These are phyloP conservation scores for Chaetomium sp. DNA, from an alignment of 2,329 filamentous ascomycete species.

Conservation along the genomic window DNA sequence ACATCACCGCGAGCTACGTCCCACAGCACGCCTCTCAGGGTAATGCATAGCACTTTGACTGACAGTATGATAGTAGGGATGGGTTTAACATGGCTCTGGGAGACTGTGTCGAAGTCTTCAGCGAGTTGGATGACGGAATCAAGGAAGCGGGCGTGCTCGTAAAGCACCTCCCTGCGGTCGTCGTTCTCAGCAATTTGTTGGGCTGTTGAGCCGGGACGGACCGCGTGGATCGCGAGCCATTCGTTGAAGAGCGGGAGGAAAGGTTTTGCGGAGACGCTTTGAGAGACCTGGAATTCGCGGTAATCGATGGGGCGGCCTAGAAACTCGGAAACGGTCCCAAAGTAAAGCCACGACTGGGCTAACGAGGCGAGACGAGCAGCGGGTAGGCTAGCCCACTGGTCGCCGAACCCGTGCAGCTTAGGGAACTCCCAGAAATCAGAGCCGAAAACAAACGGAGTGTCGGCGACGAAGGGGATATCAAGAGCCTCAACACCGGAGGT, in stretches of 20 bases:
- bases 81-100: conserved; percentile 19
- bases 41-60: conserved; percentile 20
- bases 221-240: conserved; percentile 13
- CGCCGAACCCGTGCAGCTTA: conserved; percentile 20
- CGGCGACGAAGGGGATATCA: conserved; percentile 22
- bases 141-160: conserved; percentile 17
- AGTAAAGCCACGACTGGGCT: conserved; percentile 23
- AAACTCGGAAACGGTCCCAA: conserved; percentile 21
- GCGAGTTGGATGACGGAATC: conserved; percentile 19
- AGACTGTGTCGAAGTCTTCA: conserved; percentile 20
- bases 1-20: conserved; percentile 14
- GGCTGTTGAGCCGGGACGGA: not conserved
- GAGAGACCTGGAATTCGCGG: conserved; percentile 15
- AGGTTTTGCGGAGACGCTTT: conserved; percentile 16
- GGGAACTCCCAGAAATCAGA: conserved; percentile 22
- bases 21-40: conserved; percentile 15
- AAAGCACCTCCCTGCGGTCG: conserved; percentile 10
- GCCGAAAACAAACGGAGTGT: conserved; percentile 18
- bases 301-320: conserved; percentile 20
- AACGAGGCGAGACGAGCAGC: conserved; percentile 18
- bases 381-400: conserved; percentile 21
- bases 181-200: conserved; percentile 1
- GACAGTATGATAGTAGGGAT: conserved; percentile 19
- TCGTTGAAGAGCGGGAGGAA: conserved; percentile 16
- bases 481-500: conserved; percentile 18